phyloP scores from a whole-genome alignment of 2,329 filamentous ascomycete species.

The Aspergillus calidoustus region DNA sequence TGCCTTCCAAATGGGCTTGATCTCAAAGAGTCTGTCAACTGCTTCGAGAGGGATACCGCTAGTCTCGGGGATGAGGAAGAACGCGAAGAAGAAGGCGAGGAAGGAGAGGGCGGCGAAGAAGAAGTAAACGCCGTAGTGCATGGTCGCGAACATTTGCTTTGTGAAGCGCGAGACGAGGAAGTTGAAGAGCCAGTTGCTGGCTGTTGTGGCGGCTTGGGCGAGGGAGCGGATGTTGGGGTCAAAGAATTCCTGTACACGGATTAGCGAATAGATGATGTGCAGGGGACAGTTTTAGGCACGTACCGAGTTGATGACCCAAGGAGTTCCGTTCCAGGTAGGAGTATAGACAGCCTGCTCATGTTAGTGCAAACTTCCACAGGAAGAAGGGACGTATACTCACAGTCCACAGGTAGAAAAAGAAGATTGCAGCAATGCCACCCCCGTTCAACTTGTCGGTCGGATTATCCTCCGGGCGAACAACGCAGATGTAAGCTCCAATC shows the following conservation, averaged over 20 bases:
- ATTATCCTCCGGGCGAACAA: constrained; percentile 37
- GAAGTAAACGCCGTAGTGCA: constrained; percentile 68
- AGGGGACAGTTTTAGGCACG: background rate
- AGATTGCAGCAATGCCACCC: constrained; percentile 50
- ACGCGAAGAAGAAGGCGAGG: constrained; percentile 62
- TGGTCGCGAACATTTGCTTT: constrained; percentile 46
- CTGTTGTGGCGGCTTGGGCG: constrained; percentile 69
- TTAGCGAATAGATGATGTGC: background rate
- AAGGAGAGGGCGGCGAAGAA: constrained; percentile 71
- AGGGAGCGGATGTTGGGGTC: constrained; percentile 70
- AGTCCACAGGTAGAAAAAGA: constrained; percentile 77
- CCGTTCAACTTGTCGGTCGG: constrained; percentile 28
- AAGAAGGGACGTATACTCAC: background rate
- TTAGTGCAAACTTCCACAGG: no score
- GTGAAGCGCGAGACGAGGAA: constrained; percentile 44
- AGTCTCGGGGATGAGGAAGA: constrained; percentile 68
- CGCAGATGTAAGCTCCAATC: constrained; percentile 39
- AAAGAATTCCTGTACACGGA: constrained; percentile 63
- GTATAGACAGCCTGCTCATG: constrained; percentile 64
- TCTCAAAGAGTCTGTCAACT: constrained; percentile 66
- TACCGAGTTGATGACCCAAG: constrained; percentile 72
- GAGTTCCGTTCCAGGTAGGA: constrained; percentile 72
- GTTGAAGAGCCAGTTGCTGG: constrained; percentile 43
- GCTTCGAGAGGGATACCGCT: constrained; percentile 63
- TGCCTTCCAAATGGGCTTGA: constrained; percentile 42